Conservation (phyloP, 352 stramenopile species). For the Poterioochromonas sp. region DNA sequence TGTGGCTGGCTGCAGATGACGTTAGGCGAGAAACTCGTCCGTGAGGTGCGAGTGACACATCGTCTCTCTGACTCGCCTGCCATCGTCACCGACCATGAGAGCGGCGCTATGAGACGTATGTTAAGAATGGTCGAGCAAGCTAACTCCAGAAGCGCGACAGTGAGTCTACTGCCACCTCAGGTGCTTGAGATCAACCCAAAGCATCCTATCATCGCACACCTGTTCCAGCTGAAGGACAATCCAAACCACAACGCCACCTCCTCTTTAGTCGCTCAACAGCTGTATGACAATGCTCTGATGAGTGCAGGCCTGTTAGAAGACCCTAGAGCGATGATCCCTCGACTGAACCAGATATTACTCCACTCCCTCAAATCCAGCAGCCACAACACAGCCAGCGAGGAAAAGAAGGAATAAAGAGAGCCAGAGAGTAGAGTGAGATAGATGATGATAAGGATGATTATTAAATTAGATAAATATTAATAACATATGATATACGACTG, state of each 20-base stretch:
- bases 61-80: constrained; percentile 90
- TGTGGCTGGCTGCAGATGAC: constrained; percentile 82
- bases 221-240: constrained; percentile 66
- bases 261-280: constrained; percentile 61
- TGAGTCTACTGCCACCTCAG: constrained; percentile 72
- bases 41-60: constrained; percentile 59
- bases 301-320: constrained; percentile 95
- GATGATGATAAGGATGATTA: too few species aligned
- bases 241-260: constrained; percentile 32
- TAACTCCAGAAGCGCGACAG: constrained; percentile 44
- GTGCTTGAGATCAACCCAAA: constrained; percentile 96
- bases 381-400: too few species aligned
- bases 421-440: too few species aligned
- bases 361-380: neutral
- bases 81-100: constrained; percentile 98
- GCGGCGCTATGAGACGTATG: constrained; percentile 90
- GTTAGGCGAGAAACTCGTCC: constrained; percentile 68
- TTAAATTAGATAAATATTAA: too few species aligned
- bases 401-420: constrained; percentile 18
- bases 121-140: constrained; percentile 83
- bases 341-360: neutral
- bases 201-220: constrained; percentile 87
- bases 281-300: constrained; percentile 97
- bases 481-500: too few species aligned
- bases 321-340: constrained; percentile 56